Percentiles rank a stretch among this genome's conserved stretches.
Evolutionary conservation across 768 basidiomycete genomes (phyloP).

Genomic region (Pleurotus pulmonarius): DNA sequence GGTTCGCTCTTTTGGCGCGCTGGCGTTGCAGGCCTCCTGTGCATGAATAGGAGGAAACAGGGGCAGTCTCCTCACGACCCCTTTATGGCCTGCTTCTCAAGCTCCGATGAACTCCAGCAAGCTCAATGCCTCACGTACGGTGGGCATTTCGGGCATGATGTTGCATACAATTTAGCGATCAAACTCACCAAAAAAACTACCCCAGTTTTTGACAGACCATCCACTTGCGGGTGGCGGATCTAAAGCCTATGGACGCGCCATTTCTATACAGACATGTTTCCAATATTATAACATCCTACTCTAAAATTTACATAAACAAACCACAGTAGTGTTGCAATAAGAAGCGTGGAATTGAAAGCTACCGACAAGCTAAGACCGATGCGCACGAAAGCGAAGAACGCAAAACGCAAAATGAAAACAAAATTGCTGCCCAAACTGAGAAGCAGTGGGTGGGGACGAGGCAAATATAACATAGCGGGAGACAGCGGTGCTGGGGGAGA

Average conservation of each 20-base stretch:
- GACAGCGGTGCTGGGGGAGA: background rate
- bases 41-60: no score
- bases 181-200: no score
- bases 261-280: background rate
- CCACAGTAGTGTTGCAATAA: background rate
- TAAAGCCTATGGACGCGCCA: background rate
- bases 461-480: background rate
- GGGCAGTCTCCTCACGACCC: no score
- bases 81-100: no score
- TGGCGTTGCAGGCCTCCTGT: no score
- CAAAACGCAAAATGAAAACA: background rate
- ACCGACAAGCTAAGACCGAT: background rate
- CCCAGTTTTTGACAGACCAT: no score
- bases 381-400: background rate
- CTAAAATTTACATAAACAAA: slow-evolving; percentile 2
- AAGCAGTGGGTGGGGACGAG: background rate
- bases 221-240: no score
- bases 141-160: no score
- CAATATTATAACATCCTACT: slow-evolving; percentile 6
- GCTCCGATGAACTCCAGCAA: no score
- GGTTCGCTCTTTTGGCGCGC: no score
- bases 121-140: no score
- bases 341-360: background rate
- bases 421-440: background rate
- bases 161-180: no score